Evolutionary conservation across 192 early-diverging fungal genomes (phyloP), one percentile per base, ranked within the genome.

Genomic region (Umbelopsis isabellina): DNA sequence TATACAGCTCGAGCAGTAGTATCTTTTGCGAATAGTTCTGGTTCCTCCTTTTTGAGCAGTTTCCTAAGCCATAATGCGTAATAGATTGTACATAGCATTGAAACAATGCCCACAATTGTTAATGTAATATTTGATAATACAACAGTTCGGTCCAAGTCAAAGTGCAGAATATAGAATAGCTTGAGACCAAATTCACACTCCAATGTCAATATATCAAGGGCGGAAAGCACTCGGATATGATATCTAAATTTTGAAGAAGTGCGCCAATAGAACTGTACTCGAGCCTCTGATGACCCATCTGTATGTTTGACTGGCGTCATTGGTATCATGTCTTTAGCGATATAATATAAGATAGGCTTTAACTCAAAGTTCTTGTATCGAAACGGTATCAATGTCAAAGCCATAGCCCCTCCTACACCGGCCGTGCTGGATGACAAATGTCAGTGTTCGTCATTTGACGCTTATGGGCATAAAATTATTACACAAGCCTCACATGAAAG

Each of bases 351-450:
- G 16, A 84, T 47, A 2, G 83, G 83, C 49, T 72, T 71, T 25
- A 80, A 45, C 67, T 72, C 50, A 65, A 82, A 82, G 45, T 65
- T 49, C 35, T 71, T 71, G 30, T 73, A 64, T 27, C 72, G 65
- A 37, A 84, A 41, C n/a, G 83, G 83, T 13, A 84, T 69, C n/a
- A 84, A 67, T 9, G 78, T 78, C 41, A 72, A 47, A 30, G 70
- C 47, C 72, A 82, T 82, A n/a, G 71, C 48, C 13, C 78, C 21
- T 64, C 83, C 78, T 3, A 74, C 49, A 25, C 71, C 75, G 16
- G 72, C 70, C 0, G 80, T 80, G 13, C 75, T 77, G 25, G 49
- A 55, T 23, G 18, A 23, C 6, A 51, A 33, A 23, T 46, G 21
- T 52, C 4, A 52, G 9, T 10, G 33, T 27, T 27, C 23, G 48